These are phyloP conservation scores for Dalbergia cochinchinensis DNA, from an alignment of 306 rosid species.

Conservation along the genomic window DNA sequence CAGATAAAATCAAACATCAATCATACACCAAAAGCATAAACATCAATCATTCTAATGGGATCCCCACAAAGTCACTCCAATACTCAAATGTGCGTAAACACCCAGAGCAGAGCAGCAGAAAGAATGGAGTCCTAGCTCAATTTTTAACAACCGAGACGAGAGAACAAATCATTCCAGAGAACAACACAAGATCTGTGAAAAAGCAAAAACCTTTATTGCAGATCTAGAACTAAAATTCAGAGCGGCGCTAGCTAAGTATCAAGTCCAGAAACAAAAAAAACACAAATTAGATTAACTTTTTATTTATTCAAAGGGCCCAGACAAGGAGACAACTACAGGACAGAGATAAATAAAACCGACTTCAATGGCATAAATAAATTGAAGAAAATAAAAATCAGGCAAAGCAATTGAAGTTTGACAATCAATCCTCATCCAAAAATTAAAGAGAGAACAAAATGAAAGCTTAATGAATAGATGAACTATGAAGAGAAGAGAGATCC, in stretches of 20 bases:
- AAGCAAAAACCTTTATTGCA: background rate
- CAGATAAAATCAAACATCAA: background rate
- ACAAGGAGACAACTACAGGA: slow-evolving; percentile 1
- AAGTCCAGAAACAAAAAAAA: slow-evolving; percentile 10
- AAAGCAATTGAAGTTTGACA: background rate
- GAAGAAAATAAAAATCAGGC: background rate
- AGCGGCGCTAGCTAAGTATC: background rate
- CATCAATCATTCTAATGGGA: background rate
- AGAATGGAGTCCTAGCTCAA: background rate
- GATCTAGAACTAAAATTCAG: slow-evolving; percentile 18
- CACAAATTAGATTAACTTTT: slow-evolving; percentile 1
- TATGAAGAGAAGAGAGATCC: background rate
- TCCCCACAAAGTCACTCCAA: slow-evolving; percentile 9
- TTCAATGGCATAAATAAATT: background rate
- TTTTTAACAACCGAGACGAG: background rate
- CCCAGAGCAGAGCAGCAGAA: background rate
- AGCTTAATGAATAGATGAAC: background rate
- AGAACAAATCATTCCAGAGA: background rate
- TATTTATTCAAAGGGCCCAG: background rate
- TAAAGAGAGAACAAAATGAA: background rate
- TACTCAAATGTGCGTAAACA: slow-evolving; percentile 11
- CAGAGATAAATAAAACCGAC: background rate
- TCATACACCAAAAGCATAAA: background rate
- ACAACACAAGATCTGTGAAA: background rate
- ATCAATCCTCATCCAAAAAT: background rate